Conservation (phyloP, 148 eudicot species). For the Chenopodium formosanum region DNA sequence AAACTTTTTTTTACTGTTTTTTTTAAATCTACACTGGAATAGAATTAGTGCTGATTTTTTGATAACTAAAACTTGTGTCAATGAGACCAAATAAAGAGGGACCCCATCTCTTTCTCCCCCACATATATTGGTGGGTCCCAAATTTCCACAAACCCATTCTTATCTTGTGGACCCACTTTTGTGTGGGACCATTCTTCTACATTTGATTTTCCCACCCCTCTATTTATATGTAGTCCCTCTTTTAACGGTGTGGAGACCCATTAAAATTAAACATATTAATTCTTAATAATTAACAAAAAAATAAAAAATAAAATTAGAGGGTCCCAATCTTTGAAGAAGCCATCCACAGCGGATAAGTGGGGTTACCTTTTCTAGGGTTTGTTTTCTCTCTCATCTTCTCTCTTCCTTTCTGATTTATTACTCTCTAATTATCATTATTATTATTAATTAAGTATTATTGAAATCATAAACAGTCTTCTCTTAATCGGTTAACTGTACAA, state of each 20-base stretch:
- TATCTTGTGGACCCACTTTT: conserved; percentile 30
- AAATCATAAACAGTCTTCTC: neutral
- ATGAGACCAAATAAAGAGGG: conserved; percentile 13
- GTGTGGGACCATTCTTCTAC: conserved; percentile 9
- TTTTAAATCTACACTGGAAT: too few relatives aligned
- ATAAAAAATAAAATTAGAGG: conserved; percentile 17
- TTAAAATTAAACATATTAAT: neutral
- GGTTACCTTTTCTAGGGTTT: conserved; percentile 42
- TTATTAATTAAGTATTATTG: neutral
- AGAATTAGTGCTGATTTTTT: too few relatives aligned
- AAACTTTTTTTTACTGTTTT: too few relatives aligned
- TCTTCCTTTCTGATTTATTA: neutral
- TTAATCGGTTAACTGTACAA: conserved; percentile 18
- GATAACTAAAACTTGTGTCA: too few relatives aligned
- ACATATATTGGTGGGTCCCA: conserved; percentile 15
- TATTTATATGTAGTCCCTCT: conserved; percentile 11
- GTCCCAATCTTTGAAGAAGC: conserved; percentile 27
- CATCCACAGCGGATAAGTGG: conserved; percentile 48
- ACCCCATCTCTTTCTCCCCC: neutral
- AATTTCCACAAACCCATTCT: conserved; percentile 22
- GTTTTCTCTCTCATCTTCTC: conserved; percentile 28
- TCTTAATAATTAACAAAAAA: neutral
- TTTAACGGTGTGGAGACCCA: conserved; percentile 21
- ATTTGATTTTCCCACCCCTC: conserved; percentile 21
- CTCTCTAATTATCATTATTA: neutral